Evolutionary conservation across 2,329 filamentous ascomycete species (phyloP).

Genomic region (Trichoderma aggressivum): DNA sequence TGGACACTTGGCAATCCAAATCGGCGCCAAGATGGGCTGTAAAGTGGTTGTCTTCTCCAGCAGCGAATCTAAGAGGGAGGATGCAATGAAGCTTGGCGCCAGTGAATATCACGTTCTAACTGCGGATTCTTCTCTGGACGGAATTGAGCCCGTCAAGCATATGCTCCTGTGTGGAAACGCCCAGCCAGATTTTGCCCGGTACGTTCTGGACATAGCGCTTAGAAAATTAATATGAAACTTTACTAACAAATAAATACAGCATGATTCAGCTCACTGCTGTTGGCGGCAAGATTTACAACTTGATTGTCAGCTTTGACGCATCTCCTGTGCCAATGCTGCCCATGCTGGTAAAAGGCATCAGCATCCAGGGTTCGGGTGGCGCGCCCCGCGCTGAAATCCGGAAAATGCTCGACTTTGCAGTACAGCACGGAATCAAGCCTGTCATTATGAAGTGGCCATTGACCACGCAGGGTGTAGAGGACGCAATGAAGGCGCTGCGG

Average conservation of each 20-base stretch:
- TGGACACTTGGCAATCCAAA: slow-evolving; percentile 65
- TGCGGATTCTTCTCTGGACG: not conserved
- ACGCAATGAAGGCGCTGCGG: not conserved
- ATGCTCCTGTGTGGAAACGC: slow-evolving; percentile 17
- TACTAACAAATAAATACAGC: not conserved
- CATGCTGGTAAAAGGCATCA: not conserved
- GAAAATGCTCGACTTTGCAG: slow-evolving; percentile 1
- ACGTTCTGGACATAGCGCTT: not conserved
- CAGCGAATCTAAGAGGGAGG: slow-evolving; percentile 56
- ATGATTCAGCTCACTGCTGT: not conserved
- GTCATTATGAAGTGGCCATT: slow-evolving; percentile 3
- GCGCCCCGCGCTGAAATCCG: not conserved
- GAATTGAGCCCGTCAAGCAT: slow-evolving; percentile 12
- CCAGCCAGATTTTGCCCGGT: slow-evolving; percentile 3
- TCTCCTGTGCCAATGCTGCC: not conserved
- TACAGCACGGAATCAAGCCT: not conserved
- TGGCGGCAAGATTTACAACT: not conserved
- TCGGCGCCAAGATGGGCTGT: slow-evolving; percentile 63
- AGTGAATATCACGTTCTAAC: slow-evolving; percentile 10
- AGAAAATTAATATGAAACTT: not conserved
- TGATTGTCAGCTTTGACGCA: not conserved
- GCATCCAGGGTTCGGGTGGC: slow-evolving; percentile 2
- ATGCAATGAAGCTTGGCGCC: slow-evolving; percentile 23
- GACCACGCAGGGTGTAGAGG: not conserved
- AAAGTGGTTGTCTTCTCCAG: slow-evolving; percentile 60